phyloP scores from a whole-genome alignment of 805 yeast genomes.

The Phaffomyces thermotolerans region DNA sequence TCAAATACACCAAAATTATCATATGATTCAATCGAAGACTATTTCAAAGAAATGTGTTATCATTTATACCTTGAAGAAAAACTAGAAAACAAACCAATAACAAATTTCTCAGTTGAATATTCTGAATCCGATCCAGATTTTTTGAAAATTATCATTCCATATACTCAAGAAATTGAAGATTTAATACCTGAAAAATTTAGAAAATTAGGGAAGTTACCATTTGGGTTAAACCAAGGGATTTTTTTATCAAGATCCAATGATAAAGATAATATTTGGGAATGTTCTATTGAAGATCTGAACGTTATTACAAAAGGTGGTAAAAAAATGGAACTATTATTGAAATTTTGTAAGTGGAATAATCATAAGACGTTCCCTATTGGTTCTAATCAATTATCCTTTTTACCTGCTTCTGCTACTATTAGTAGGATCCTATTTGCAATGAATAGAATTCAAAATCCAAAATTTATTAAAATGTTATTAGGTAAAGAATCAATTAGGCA shows the following conservation, averaged over 20 bases:
- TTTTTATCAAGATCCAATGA: slow-evolving; percentile 41
- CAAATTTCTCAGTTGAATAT: slow-evolving; percentile 48
- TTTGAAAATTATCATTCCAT: slow-evolving; percentile 35
- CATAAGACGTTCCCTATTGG: slow-evolving; percentile 38
- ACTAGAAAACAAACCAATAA: slow-evolving; percentile 36
- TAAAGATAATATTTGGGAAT: slow-evolving; percentile 52
- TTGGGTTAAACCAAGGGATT: slow-evolving; percentile 49
- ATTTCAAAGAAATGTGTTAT: slow-evolving; percentile 52
- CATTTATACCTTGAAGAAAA: slow-evolving; percentile 59
- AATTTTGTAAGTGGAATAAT: slow-evolving; percentile 55
- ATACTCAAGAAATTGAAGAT: slow-evolving; percentile 42
- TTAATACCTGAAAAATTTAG: slow-evolving; percentile 45
- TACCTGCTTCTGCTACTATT: slow-evolving; percentile 60
- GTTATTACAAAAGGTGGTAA: slow-evolving; percentile 23
- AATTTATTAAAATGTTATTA: slow-evolving; percentile 44
- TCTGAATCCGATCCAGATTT: slow-evolving; percentile 35
- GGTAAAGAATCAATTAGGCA: slow-evolving; percentile 51
- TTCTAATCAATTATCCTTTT: slow-evolving; percentile 32
- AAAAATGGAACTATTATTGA: slow-evolving; percentile 38
- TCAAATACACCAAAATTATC: slow-evolving; percentile 33
- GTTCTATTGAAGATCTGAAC: slow-evolving; percentile 41
- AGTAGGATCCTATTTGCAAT: slow-evolving; percentile 60
- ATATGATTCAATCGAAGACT: slow-evolving; percentile 43
- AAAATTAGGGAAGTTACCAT: slow-evolving; percentile 51
- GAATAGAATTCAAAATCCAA: slow-evolving; percentile 48